Evolutionary conservation across 495 filamentous ascomycete genomes (phyloP), one percentile per base, ranked within the genome.

Genomic region (Geoglossum glabrum): DNA sequence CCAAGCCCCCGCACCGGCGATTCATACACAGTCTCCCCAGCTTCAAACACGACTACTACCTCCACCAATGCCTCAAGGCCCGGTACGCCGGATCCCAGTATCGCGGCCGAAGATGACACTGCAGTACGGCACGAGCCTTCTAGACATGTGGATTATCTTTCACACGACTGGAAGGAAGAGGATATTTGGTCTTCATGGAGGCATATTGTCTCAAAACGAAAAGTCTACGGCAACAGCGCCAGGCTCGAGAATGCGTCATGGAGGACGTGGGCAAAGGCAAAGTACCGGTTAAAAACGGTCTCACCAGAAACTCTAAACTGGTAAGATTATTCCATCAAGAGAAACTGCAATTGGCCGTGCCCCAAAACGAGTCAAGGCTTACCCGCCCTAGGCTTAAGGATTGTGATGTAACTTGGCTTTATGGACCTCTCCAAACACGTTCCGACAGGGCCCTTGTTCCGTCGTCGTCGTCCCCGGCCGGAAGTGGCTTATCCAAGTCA

Each of bases 151-250:
- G 92, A 98, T 69, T 98, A 98, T 66, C 76, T 98, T 5, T 94
- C 90, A 34, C 86, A 98, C 64, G 79, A 90, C 57, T 98, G 92
- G 92, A 80, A 78, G 45, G 90, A 97, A 70, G 90, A 96, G 69
- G 92, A 98, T 69, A 93, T 98, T 11, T 98, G 92, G 92, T 78
- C 86, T 15, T 96, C 90, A 2, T 98, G 92, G 92, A 81, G 87
- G 59, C 87, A 90, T 69, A 87, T 98, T 62, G 82, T 89, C 40
- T 77, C 81, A 13, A 85, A 84, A 60, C 76, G 81, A 65, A 80
- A 79, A 28, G 75, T 84, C 46, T 94, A 93, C 63, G 84, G 74
- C 61, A 88, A 98, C 65, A 76, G 84, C 27, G 79, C 82, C 10
- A 75, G 92, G 55, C 68, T 98, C 54, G 92, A 98, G 68, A 98